Conservation (phyloP, 1,139 yeast genomes). For the Kodamaea derodonti region DNA sequence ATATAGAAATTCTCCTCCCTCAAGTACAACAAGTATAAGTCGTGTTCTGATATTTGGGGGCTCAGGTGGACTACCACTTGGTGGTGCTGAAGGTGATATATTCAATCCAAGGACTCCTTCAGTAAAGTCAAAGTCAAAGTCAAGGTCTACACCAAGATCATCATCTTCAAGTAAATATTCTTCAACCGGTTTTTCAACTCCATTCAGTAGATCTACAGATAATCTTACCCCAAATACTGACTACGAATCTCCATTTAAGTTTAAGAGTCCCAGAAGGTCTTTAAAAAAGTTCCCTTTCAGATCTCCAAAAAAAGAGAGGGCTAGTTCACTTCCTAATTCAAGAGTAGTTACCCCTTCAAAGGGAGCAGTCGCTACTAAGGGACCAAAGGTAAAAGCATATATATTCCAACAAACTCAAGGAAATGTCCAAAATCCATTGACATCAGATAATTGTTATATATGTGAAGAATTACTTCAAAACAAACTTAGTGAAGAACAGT, state of each 20-base stretch:
- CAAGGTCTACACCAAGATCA: too few species aligned
- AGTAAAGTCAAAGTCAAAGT: not conserved
- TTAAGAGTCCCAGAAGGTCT: not conserved
- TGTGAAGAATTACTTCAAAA: conserved; percentile 34
- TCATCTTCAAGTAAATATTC: not conserved
- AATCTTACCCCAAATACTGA: not conserved
- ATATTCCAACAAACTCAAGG: conserved; percentile 17
- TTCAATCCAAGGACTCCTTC: not conserved
- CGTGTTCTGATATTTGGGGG: not conserved
- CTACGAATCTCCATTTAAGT: not conserved
- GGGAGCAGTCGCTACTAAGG: conserved; percentile 7
- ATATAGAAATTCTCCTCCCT: too few species aligned
- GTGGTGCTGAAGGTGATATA: not conserved
- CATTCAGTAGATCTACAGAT: not conserved
- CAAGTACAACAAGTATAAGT: not conserved
- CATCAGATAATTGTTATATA: conserved; percentile 26
- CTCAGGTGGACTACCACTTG: not conserved
- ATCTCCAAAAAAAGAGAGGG: not conserved
- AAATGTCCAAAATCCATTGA: conserved; percentile 2
- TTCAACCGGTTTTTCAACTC: not conserved
- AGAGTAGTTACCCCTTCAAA: not conserved
- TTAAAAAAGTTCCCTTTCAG: conserved; percentile 1
- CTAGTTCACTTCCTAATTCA: not conserved
- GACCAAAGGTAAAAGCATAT: conserved; percentile 28
- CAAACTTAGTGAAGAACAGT: conserved; percentile 30